Evolutionary conservation across 2,329 filamentous ascomycete species (phyloP), one percentile per base, ranked within the genome.

Genomic region (Fusarium acutatum): DNA sequence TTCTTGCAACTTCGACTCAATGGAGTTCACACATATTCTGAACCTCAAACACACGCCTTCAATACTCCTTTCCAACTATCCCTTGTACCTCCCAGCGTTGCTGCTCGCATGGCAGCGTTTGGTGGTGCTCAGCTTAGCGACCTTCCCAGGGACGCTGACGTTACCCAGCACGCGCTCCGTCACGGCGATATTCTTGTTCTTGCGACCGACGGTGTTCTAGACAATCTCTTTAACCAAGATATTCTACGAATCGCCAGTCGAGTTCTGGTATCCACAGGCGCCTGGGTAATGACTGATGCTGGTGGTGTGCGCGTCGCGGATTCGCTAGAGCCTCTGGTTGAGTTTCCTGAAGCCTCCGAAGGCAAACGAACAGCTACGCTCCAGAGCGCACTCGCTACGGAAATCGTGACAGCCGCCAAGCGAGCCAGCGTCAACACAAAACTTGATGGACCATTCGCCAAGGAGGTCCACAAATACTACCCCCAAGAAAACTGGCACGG

Each of bases 11-110:
- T 98, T 68, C 91, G 95, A 20, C 89, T 94, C 32, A 97, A 96
- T 75, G 94, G 93, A 20, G 93, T 99, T 37, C 92, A 96, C 81
- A 89, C 92, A 63, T 92, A 91, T 79, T 97, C 95, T 5, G 89
- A 91, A 53, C 93, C 94, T 30, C 96, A 99, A 83, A 98, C 95
- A 2, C 96, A 99, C 82, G 95, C 92, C 47, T 99, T 99, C 88
- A 99, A 99, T 83, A 98, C 96, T 0, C 96, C 96, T 0, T 99
- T 94, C 80, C 96, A 99, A 82, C 89, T 99, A 44, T 96, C 94
- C 60, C 91, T 97, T 60, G 92, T 98, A 13, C 96, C 96, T 2
- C 89, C 92, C 7, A 90, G 89, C 76, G 92, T 97, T 83, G 88
- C 94, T 64, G 89, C 91, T 28, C 93, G 96, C 77, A 92, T 95